These are phyloP conservation scores for Plasmodium cynomolgi DNA, from an alignment of 169 alveolate genomes.

Conservation along the genomic window DNA sequence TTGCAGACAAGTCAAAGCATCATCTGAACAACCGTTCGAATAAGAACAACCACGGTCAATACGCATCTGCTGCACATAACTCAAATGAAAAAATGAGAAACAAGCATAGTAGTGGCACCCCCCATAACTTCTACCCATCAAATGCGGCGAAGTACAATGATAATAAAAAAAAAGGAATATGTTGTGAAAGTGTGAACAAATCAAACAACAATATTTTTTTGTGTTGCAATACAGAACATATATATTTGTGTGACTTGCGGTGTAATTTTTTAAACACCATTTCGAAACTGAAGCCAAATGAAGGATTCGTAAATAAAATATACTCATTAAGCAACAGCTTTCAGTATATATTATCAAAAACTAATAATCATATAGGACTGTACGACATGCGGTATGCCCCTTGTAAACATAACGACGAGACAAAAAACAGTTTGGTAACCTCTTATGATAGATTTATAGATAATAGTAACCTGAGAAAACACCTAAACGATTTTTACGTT, in stretches of 20 bases:
- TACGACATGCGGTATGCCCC: constrained; percentile 62
- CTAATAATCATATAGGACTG: constrained; percentile 76
- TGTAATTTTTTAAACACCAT: constrained; percentile 75
- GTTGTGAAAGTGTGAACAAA: constrained; percentile 68
- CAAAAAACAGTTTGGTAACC: constrained; percentile 37
- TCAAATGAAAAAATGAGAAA: constrained; percentile 20
- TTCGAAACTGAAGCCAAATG: constrained; percentile 72
- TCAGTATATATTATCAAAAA: constrained; percentile 75
- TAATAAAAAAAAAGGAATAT: constrained; percentile 74
- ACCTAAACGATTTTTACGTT: constrained; percentile 72
- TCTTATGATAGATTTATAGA: constrained; percentile 70
- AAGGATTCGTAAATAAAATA: constrained; percentile 72
- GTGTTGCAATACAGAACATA: constrained; percentile 68
- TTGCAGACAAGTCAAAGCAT: background rate
- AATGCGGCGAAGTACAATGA: constrained; percentile 73
- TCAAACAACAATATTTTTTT: constrained; percentile 67
- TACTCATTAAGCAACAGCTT: constrained; percentile 69
- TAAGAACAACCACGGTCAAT: constrained; percentile 30
- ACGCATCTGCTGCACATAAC: background rate
- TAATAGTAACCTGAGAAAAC: constrained; percentile 73
- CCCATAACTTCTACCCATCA: constrained; percentile 72
- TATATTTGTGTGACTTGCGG: constrained; percentile 65
- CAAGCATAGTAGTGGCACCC: constrained; percentile 49
- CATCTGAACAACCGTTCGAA: constrained; percentile 29
- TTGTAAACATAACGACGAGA: constrained; percentile 61